A percentile compares a stretch with the other conserved stretches of the same genome.
phyloP scores from a whole-genome alignment of 192 early-diverging fungal species.

The Coemansia sp. region DNA sequence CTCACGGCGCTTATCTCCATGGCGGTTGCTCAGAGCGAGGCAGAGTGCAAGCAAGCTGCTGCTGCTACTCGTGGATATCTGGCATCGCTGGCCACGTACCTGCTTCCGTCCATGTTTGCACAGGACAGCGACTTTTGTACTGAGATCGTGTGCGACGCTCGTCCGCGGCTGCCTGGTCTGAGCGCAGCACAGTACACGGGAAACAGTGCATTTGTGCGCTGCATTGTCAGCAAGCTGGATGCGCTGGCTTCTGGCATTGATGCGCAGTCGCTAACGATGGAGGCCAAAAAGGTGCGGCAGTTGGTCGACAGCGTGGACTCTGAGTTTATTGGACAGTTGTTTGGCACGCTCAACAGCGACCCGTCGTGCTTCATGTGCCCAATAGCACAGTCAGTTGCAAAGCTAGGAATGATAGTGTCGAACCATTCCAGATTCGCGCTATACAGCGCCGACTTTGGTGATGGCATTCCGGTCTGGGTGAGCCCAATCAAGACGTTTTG shows the following conservation, averaged over 20 bases:
- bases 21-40: too few species aligned
- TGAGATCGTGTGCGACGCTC: neutral
- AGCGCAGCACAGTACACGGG: neutral
- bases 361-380: neutral
- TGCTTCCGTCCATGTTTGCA: too few species aligned
- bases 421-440: conserved; percentile 21
- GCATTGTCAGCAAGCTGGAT: neutral
- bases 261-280: neutral
- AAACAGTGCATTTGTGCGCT: neutral
- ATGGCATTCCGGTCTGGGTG: conserved; percentile 17
- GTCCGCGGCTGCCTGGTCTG: neutral
- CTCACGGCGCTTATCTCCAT: too few species aligned
- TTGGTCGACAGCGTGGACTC: neutral
- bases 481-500: neutral
- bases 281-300: neutral
- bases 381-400: conserved; percentile 4
- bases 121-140: too few species aligned
- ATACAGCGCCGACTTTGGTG: conserved; percentile 30
- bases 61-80: too few species aligned
- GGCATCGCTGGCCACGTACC: too few species aligned
- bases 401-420: conserved; percentile 4
- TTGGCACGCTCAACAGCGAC: neutral
- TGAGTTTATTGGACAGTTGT: conserved; percentile 1
- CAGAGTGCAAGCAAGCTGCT: too few species aligned
- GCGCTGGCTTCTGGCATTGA: neutral